A percentile compares a stretch with the other conserved stretches of the same genome.
Evolutionary conservation across 495 filamentous ascomycete species (phyloP).

Genomic region (Aspergillus nanangensis): DNA sequence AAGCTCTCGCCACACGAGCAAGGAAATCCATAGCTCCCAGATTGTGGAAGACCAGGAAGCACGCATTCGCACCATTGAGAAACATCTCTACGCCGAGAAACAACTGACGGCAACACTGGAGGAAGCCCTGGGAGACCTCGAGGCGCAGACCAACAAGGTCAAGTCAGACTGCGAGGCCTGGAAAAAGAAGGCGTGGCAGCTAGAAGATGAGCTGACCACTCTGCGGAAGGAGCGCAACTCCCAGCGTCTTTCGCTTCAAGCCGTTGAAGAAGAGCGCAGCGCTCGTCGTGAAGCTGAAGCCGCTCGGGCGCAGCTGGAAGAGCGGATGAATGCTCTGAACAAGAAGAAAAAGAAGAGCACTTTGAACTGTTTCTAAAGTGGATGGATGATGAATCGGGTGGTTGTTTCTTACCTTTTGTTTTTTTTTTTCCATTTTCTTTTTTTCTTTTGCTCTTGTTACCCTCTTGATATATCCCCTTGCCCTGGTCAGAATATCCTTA

Average conservation of each 20-base stretch:
- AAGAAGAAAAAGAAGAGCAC: constrained; percentile 94
- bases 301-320: constrained; percentile 82
- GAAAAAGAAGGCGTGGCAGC: constrained; percentile 72
- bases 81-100: constrained; percentile 93
- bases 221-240: constrained; percentile 64
- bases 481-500: not conserved
- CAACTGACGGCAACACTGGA: constrained; percentile 92
- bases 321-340: constrained; percentile 87
- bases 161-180: constrained; percentile 85
- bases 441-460: constrained; percentile 8
- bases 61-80: constrained; percentile 92
- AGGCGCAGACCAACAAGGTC: constrained; percentile 77
- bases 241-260: constrained; percentile 80
- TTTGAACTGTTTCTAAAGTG: constrained; percentile 86
- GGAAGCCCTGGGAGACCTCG: constrained; percentile 90
- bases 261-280: constrained; percentile 89
- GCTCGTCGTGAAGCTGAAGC: constrained; percentile 83
- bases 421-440: constrained; percentile 14
- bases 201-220: constrained; percentile 74
- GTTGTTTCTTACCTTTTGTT: no score
- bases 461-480: constrained; percentile 5
- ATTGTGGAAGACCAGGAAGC: constrained; percentile 83
- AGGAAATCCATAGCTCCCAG: constrained; percentile 69
- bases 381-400: constrained; percentile 3
- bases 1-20: constrained; percentile 66